Evolutionary conservation across 2,329 filamentous ascomycete genomes (phyloP), one percentile per base, ranked within the genome.

Genomic region (Penicillium sp.): DNA sequence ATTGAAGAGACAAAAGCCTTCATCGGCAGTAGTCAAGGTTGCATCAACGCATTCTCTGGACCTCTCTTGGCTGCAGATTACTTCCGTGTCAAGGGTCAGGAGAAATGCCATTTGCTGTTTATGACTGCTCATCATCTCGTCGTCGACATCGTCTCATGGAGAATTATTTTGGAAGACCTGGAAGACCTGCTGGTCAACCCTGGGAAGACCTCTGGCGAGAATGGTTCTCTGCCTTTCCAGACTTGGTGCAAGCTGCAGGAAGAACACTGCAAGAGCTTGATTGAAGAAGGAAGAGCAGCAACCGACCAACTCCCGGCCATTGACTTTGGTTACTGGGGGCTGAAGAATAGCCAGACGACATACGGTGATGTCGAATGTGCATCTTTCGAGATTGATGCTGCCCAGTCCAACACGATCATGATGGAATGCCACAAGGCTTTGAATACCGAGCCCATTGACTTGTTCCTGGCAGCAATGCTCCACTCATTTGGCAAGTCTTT

Each of bases 401-500:
- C 59, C 4, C 71, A 64, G 33, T 71, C 70, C 6, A 64, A 64
- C 9, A 60, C 66, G 0, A 65, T 75, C 39, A 53, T 77, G 13
- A 66, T 69, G 19, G 70, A 70, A 10, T 75, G 73, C 33, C 72
- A 77, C 53, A 60, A 70, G 31, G 62, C 69, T 2, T 60, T 77
- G 10, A 57, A 64, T 2, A 77, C 75, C 0, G 74, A 77, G 51
- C 70, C 73, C 1, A 68, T 77, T 18, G 75, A 78, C 40, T 53
- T 78, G 7, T 67, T 78, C 36, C 64, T 77, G 3, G 59, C 77
- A 69, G 62, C 76, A 27, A 58, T 75, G 73, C 49, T 79, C 60
- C 58, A 81, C 52, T 78, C 81, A 0, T 82, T 82, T 65, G 74
- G 72, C 3, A 70, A 72, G 18, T 72, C 74, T 0, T 83, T 83